Evolutionary conservation across 805 yeast genomes (phyloP).

Genomic region (Kluyveromyces siamensis): DNA sequence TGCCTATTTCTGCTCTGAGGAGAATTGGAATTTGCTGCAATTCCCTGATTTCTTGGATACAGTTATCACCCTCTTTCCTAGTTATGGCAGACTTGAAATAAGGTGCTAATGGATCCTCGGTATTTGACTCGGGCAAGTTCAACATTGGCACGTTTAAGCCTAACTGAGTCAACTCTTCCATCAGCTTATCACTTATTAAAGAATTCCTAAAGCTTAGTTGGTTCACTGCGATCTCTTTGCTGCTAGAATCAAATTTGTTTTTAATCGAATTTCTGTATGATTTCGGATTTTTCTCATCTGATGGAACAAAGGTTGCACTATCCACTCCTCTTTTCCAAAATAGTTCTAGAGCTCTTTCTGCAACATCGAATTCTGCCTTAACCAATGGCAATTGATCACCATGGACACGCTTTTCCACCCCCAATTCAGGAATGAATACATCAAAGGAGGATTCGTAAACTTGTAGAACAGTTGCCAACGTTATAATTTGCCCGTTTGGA

Average conservation of each 20-base stretch:
- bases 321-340: constrained; percentile 93
- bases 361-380: constrained; percentile 85
- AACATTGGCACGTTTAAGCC: constrained; percentile 42
- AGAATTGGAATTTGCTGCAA: constrained; percentile 74
- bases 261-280: constrained; percentile 72
- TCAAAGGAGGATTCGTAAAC: constrained; percentile 96
- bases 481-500: constrained; percentile 69
- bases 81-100: constrained; percentile 50
- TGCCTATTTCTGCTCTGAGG: constrained; percentile 85
- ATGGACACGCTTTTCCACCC: constrained; percentile 91
- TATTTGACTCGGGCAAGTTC: constrained; percentile 21
- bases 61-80: constrained; percentile 50
- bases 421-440: constrained; percentile 84
- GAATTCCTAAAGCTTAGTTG: constrained; percentile 18
- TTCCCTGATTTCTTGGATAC: constrained; percentile 75
- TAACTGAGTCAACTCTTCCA: constrained; percentile 40
- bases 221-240: constrained; percentile 58
- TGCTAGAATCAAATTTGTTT: constrained; percentile 65
- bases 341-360: constrained; percentile 58
- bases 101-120: constrained; percentile 38
- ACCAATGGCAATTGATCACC: constrained; percentile 92
- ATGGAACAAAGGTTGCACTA: constrained; percentile 83
- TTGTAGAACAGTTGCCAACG: constrained; percentile 81
- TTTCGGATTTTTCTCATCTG: constrained; percentile 73
- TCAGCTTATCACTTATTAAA: constrained; percentile 34